These are phyloP conservation scores for Solanum stenotomum DNA, from an alignment of 257 asterid species.

Conservation along the genomic window DNA sequence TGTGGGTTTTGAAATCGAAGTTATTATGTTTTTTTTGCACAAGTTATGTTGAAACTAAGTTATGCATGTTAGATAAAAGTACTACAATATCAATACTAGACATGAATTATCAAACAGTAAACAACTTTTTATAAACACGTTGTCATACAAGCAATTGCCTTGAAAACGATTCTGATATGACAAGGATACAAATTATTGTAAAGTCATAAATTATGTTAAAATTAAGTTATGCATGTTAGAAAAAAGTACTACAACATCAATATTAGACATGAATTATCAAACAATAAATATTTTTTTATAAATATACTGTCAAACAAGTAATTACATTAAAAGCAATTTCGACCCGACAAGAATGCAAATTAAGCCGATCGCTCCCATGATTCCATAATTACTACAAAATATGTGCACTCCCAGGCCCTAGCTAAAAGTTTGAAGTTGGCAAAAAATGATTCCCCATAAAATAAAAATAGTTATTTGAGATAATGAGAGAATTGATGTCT, in stretches of 20 bases:
- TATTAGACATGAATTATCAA: no score
- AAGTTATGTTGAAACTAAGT: background rate
- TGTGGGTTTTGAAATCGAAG: background rate
- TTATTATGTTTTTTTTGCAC: no score
- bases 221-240: background rate
- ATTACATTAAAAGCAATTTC: background rate
- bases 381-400: background rate
- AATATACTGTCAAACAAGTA: no score
- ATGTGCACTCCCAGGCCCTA: background rate
- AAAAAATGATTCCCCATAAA: background rate
- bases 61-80: no score
- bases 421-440: background rate
- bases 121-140: background rate
- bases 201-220: background rate
- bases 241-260: background rate
- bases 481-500: background rate
- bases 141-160: background rate
- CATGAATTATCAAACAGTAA: no score
- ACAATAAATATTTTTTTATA: no score
- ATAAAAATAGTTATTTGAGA: background rate
- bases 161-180: background rate
- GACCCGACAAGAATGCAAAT: background rate
- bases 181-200: background rate
- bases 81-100: no score
- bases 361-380: background rate